Base-by-base conservation (phyloP, 495 filamentous ascomycete genomes). In the Rhizodiscina lignyota region DNA sequence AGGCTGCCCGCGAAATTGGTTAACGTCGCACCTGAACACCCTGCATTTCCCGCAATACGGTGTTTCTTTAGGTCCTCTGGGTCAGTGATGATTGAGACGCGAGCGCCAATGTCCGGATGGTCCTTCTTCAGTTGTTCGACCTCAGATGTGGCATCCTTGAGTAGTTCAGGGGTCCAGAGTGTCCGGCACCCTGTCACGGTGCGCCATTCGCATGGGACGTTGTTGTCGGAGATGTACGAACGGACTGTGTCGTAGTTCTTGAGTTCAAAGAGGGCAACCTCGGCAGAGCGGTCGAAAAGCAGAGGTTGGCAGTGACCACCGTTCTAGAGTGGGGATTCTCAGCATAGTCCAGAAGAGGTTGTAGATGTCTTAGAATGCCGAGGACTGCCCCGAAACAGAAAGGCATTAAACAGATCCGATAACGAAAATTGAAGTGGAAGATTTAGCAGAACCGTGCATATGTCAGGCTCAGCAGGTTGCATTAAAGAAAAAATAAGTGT, bases 221-320 rank as follows among this genome's bases (percentile, higher is more conserved):
- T 40, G 39, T 74, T 42, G 2, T 57, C 40, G 1, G 49, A 42
- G n/a, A 80, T 59, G 15, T 75, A 56, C 12, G 51, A 48, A 30
- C 61, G 49, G 27, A 85, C 44, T 24, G 65, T 56, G 4, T 52
- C 32, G 41, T 62, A 72, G 35, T 75, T 81, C 20, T 53, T 52
- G 16, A 80, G 54, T 49, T 85, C 77, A 49, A 83, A 85, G 2
- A 50, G 51, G 6, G 67, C 70, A 22, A 79, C 57, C 13, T 68
- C 51, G 13, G 64, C 55, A 4, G 49, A 36, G 27, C 55, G 50
- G 1, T 54, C 48, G 53, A 74, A 78, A 30, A 79, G 47, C 0
- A 66, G 45, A 4, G 79, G 74, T 35, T 79, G 73, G 52, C 76
- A 81, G 46, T 85, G 78, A 4, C 79, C 79, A 31, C 79, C 79